These are phyloP conservation scores for Boechera divaricarpa DNA, from an alignment of 345 rosid species.

Conservation along the genomic window DNA sequence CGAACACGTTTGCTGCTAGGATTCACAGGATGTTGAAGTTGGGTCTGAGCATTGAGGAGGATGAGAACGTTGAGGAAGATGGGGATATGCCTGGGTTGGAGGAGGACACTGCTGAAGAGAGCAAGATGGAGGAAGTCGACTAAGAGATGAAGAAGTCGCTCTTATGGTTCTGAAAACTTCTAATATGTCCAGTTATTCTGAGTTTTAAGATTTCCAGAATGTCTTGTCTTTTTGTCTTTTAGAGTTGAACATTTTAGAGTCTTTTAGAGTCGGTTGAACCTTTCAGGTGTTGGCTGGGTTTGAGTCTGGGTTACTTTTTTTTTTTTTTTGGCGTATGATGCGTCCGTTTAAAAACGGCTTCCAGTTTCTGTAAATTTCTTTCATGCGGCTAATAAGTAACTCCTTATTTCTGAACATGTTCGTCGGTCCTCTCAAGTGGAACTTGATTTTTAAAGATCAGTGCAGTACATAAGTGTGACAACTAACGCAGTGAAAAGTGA, in stretches of 20 bases:
- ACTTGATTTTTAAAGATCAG: neutral
- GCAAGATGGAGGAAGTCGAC: conserved; percentile 96
- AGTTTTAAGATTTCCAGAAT: neutral
- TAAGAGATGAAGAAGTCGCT: conserved; percentile 16
- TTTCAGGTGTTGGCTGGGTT: neutral
- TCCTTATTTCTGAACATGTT: neutral
- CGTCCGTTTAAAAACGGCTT: neutral
- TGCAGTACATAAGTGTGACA: neutral
- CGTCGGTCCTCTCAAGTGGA: neutral
- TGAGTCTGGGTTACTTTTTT: neutral
- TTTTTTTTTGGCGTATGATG: neutral
- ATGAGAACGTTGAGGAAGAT: conserved; percentile 58
- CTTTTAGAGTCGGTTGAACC: too few species aligned
- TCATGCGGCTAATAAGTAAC: neutral
- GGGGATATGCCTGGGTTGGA: conserved; percentile 82
- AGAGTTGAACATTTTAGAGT: neutral
- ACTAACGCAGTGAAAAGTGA: too few species aligned
- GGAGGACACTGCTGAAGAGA: conserved; percentile 83
- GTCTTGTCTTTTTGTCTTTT: neutral
- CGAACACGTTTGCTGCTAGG: conserved; percentile 77
- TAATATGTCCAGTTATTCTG: neutral
- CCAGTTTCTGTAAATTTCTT: neutral
- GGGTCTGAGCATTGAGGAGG: conserved; percentile 86
- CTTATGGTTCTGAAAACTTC: neutral
- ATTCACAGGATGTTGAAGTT: conserved; percentile 90